Evolutionary conservation across 345 rosid genomes (phyloP), one percentile per base, ranked within the genome.

Genomic region (Gossypium anomalum): DNA sequence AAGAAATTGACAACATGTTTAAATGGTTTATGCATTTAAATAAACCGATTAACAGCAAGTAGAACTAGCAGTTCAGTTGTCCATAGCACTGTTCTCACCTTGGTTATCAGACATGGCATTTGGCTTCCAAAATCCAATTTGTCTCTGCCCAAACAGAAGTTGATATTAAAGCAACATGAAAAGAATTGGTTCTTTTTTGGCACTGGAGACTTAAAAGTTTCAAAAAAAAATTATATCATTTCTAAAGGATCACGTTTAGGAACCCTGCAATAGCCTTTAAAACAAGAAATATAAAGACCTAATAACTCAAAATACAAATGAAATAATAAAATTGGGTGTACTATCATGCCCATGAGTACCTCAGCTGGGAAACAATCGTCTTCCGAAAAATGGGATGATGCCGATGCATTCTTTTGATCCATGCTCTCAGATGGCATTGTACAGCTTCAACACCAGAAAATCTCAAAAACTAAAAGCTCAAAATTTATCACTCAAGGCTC

Each of bases 111-210:
- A 78, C 82, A 80, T 74, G 70, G 66, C 55, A 81, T 90, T 84
- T n/a, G 82, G 71, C 85, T 87, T 90, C 83, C 86, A 79, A 77
- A 87, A 87, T 75, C 89, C 93, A 85, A 82, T 72, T 84, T 90
- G 92, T 79, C 85, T 88, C 97, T 92, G 94, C 79, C 75, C 72
- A 85, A 29, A 77, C 68, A 67, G 71, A 70, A 66, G 67, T 13
- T 67, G 48, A 68, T 72, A 59, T 70, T 52, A 52, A 70, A 52
- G 47, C 73, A 29, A 70, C 25, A 52, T 12, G 47, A 6, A 29
- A 67, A 1, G 3, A 29, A 29, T 27, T 5, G n/a, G n/a, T 15
- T 52, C 16, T 70, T 45, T 67, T n/a, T 43, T 34, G 10, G 61
- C 29, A 52, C 61, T 29, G n/a, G 27, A 25, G 48, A 52, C 59